A percentile compares a stretch with the other conserved stretches of the same genome.
phyloP scores from a whole-genome alignment of 352 stramenopile species.

The Globisporangium spinosum region DNA sequence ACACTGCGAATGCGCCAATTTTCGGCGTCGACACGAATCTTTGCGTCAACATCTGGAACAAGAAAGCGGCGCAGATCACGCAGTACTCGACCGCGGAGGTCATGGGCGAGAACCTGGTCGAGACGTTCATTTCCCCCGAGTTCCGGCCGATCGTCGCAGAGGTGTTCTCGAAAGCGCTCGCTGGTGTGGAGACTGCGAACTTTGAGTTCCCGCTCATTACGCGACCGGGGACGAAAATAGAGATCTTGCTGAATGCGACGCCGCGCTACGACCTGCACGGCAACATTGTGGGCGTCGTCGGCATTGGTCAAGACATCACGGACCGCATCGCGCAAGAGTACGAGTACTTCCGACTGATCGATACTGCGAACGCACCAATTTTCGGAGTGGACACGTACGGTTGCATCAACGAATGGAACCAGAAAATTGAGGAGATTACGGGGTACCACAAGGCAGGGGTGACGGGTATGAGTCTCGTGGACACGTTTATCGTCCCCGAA shows the following conservation, averaged over 20 bases:
- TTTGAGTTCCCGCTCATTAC: constrained; percentile 88
- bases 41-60: constrained; percentile 91
- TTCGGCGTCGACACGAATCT: constrained; percentile 88
- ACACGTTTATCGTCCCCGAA: constrained; percentile 58
- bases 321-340: constrained; percentile 74
- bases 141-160: constrained; percentile 64
- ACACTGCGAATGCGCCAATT: constrained; percentile 89
- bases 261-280: constrained; percentile 62
- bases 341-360: constrained; percentile 74
- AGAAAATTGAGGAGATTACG: constrained; percentile 75
- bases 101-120: constrained; percentile 75
- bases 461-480: constrained; percentile 52
- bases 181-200: constrained; percentile 71
- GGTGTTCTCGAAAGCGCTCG: constrained; percentile 66
- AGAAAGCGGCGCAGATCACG: constrained; percentile 88
- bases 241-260: constrained; percentile 77
- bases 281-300: constrained; percentile 84
- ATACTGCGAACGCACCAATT: constrained; percentile 73
- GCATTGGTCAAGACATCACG: constrained; percentile 85
- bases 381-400: constrained; percentile 73
- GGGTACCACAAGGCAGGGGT: constrained; percentile 60
- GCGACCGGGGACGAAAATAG: constrained; percentile 60
- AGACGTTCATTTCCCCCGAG: constrained; percentile 81
- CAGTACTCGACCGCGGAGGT: constrained; percentile 78
- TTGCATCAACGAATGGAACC: constrained; percentile 76